Evolutionary conservation across 805 yeast genomes (phyloP), one percentile per base, ranked within the genome.

Genomic region (Scheffersomyces ergatensis): DNA sequence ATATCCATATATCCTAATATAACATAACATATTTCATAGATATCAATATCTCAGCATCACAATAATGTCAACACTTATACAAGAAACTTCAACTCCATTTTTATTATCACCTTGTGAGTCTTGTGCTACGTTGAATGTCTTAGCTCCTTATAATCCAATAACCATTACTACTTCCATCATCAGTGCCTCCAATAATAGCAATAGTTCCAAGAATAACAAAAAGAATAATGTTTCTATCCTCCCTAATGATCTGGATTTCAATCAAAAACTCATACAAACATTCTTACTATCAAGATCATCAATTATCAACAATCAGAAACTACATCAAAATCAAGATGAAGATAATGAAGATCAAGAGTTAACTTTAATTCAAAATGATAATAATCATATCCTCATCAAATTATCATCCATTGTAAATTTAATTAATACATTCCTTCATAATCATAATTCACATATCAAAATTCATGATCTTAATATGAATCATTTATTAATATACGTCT

Each of bases 401-500:
- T 34, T 53, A 19, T 42, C 50, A 13, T 44, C 48, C 17, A 46
- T 54, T 13, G 33, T 38, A 12, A 47, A 45, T 36, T 36, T 53
- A 17, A 46, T 54, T 34, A 43, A 44, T 33, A 35, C 55, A 37
- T 12, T 19, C 36, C 15, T 26, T 13, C 5, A 30, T 39, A 9
- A 23, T 40, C 39, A 33, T 34, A 12, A 25, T 33, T 24, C 30
- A 27, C 27, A 18, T 12, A n/a, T 15, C 3, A 21, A 31, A 18
- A 31, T 30, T 16, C 12, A 20, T 1, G 43, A 48, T 5, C 29
- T 55, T 23, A 51, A 53, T 20, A 26, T 50, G 19, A 51, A 51
- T 40, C 59, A 55, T 37, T 43, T 57, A 14, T 44, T 51, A 17
- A 37, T 53, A 8, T 57, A 53, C 40, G 34, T 57, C 14, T 48